Base-by-base conservation (phyloP, 2,329 filamentous ascomycete genomes). In the Talaromyces sp. region DNA sequence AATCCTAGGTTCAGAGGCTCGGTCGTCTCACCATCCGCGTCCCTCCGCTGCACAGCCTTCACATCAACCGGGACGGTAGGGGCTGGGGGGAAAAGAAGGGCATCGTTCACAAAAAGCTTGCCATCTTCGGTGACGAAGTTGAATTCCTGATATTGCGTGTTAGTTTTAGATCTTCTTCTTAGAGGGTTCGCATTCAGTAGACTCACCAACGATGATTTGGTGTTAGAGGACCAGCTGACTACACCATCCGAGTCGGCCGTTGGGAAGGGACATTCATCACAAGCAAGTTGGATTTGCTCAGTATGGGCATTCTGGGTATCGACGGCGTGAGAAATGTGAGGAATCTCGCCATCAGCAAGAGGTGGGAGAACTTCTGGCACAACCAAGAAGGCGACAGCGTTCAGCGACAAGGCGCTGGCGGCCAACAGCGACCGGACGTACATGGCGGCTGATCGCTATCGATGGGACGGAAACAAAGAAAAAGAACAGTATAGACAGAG, bases 1-100 rank as follows among this genome's bases (percentile, higher is more conserved):
- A 78, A 80, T 54, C 78, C 78, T 57, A 80, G 65, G 11, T 71
- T 66, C 52, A 80, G 66, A 1, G 75, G 73, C 4, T 70, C 68
- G 15, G 74, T 74, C 55, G 72, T 67, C 61, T 72, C 65, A 62
- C 72, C 73, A 69, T 79, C 75, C 15, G 69, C 65, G 19, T 72
- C 65, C 32, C 71, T 69, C 59, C 70, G 69, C 63, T 78, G 75
- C 27, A 74, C 67, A 28, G 71, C 71, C 30, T 68, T 66, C 55
- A 78, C 71, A 8, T 67, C 60, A 32, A 62, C 56, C 5, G 55
- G 64, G 27, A 60, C 62, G 8, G 73, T 71, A 30, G 70, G 69
- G 28, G 67, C 67, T 17, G 72, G 69, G 55, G 76, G 76, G 68
- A 77, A 78, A 53, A 78, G 71, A 61, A 73, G 75, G 19, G 66